phyloP scores from a whole-genome alignment of 306 rosid genomes.

The Medicago truncatula region MtrunA17r5.0-ANR NC_053046.1:34697501-34698000 shows the following conservation, averaged over 20 bases:
- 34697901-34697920: constrained; percentile 5
- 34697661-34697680: constrained; percentile 33
- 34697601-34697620: constrained; percentile 20
- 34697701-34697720: constrained; percentile 79
- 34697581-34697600: constrained; percentile 64
- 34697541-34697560: constrained; percentile 99
- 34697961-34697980: constrained; percentile 10
- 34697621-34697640: neutral
- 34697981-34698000: constrained; percentile 9
- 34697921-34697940: constrained; percentile 6
- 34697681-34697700: constrained; percentile 90
- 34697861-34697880: constrained; percentile 12
- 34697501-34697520: constrained; percentile 84
- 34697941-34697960: constrained; percentile 11
- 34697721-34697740: constrained; percentile 73
- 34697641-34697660: constrained; percentile 13
- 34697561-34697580: constrained; percentile 82
- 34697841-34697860: constrained; percentile 14
- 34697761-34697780: constrained; percentile 59
- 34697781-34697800: constrained; percentile 67
- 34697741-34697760: constrained; percentile 56
- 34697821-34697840: constrained; percentile 32
- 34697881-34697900: neutral
- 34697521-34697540: constrained; percentile 89
- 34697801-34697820: constrained; percentile 36